Conservation (phyloP, 1,284 basidiomycete species). For the Fomitopsis palustris region DNA sequence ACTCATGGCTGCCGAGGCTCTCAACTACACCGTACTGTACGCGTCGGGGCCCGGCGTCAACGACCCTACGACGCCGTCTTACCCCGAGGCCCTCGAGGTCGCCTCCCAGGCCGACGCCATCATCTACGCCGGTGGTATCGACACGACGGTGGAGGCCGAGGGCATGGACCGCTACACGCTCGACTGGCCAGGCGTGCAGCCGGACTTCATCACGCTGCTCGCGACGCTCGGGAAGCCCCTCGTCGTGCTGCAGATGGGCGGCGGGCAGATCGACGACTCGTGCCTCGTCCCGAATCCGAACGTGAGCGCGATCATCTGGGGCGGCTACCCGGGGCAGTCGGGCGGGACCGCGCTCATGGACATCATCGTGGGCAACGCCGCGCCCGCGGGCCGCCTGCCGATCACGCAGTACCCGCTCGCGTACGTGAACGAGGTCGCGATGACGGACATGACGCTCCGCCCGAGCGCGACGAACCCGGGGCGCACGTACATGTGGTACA, state of each 20-base stretch:
- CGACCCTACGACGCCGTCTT: slow-evolving; percentile 36
- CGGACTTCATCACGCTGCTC: slow-evolving; percentile 44
- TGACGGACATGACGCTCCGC: slow-evolving; percentile 56
- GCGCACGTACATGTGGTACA: slow-evolving; percentile 58
- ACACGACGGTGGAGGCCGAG: slow-evolving; percentile 50
- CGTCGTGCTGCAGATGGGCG: slow-evolving; percentile 52
- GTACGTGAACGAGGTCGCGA: slow-evolving; percentile 44
- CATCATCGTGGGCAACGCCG: slow-evolving; percentile 44
- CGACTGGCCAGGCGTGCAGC: slow-evolving; percentile 53
- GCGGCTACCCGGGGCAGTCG: slow-evolving; percentile 51
- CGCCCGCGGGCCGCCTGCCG: slow-evolving; percentile 47
- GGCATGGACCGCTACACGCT: slow-evolving; percentile 45
- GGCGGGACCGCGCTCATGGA: slow-evolving; percentile 50
- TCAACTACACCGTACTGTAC: slow-evolving; percentile 44
- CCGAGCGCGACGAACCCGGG: slow-evolving; percentile 46
- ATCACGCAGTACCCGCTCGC: slow-evolving; percentile 51
- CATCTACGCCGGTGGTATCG: slow-evolving; percentile 45
- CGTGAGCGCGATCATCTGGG: slow-evolving; percentile 55
- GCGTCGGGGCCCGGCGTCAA: slow-evolving; percentile 38
- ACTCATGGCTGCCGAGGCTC: slow-evolving; percentile 41
- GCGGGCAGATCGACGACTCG: slow-evolving; percentile 50
- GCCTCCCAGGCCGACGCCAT: slow-evolving; percentile 32
- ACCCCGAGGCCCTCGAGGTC: slow-evolving; percentile 33
- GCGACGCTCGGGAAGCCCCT: slow-evolving; percentile 45
- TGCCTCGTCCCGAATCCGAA: slow-evolving; percentile 35